Percentiles rank a stretch among this genome's conserved stretches.
Evolutionary conservation across 202 grass and related monocot species (phyloP).

Genomic region (Setaria italica): DNA sequence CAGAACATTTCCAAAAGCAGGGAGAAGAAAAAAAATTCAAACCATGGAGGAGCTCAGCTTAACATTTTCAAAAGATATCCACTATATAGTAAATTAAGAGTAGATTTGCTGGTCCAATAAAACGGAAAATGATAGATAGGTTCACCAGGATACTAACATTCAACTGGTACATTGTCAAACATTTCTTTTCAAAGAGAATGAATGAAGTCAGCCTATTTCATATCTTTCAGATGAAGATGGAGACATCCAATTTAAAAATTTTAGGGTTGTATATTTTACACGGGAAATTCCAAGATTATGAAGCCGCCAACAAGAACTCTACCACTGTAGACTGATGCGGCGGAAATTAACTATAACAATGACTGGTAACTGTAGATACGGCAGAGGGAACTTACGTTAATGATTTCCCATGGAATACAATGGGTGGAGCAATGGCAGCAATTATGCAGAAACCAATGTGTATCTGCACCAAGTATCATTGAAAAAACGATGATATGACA

Average conservation of each 20-base stretch:
- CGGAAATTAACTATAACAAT: background rate
- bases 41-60: background rate
- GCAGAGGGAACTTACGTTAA: constrained; percentile 65
- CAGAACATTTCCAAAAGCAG: background rate
- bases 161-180: background rate
- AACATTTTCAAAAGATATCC: background rate
- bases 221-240: background rate
- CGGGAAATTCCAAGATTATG: constrained; percentile 6
- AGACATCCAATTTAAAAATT: constrained; percentile 20
- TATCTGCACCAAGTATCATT: constrained; percentile 59
- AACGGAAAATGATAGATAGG: background rate
- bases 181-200: background rate
- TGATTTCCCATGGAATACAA: constrained; percentile 76
- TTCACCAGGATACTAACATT: background rate
- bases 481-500: background rate
- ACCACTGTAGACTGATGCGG: background rate
- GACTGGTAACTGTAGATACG: constrained; percentile 4
- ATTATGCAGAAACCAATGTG: constrained; percentile 84
- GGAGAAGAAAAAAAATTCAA: background rate
- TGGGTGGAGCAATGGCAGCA: constrained; percentile 86
- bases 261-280: background rate
- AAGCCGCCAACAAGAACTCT: background rate
- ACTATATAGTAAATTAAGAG: constrained; percentile 12
- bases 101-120: background rate
- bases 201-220: constrained; percentile 9